Percentiles rank a stretch among this genome's conserved stretches.
These are phyloP conservation scores for Choricystis sp. DNA, from an alignment of 139 green algal species.

Conservation along the genomic window DNA sequence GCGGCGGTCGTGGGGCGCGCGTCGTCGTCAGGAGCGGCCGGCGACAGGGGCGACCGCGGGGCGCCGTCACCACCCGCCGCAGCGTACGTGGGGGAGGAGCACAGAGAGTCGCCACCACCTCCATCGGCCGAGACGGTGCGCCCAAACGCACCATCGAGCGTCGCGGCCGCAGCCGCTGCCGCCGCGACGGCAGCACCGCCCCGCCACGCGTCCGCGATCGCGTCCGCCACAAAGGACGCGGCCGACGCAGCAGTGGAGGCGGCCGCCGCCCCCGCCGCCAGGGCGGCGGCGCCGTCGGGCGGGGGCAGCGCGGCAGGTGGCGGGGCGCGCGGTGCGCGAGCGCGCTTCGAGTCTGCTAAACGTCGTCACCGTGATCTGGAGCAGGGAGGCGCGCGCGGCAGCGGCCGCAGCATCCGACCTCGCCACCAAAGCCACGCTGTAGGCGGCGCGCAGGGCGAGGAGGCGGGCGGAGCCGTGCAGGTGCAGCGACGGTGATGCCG, in stretches of 20 bases:
- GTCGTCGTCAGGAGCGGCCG: neutral
- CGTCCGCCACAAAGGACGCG: neutral
- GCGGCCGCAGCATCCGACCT: slow-evolving; percentile 74
- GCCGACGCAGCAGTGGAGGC: neutral
- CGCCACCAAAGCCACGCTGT: slow-evolving; percentile 89
- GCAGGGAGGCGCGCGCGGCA: slow-evolving; percentile 84
- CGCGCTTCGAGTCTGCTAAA: slow-evolving; percentile 88
- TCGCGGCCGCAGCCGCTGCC: too few species aligned
- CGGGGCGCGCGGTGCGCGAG: too few species aligned
- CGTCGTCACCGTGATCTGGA: slow-evolving; percentile 80
- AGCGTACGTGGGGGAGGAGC: neutral
- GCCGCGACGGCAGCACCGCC: neutral
- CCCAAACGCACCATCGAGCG: neutral
- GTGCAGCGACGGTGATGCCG: slow-evolving; percentile 60
- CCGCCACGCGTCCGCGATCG: neutral
- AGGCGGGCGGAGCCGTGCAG: slow-evolving; percentile 61
- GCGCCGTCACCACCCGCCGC: neutral
- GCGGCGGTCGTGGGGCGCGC: slow-evolving; percentile 4
- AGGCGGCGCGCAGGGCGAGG: slow-evolving; percentile 72
- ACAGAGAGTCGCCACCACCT: too few species aligned
- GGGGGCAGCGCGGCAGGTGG: too few species aligned
- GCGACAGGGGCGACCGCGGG: neutral
- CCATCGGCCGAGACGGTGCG: neutral
- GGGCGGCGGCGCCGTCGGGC: too few species aligned
- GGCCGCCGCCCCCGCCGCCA: too few species aligned